Conservation (phyloP, 805 yeast genomes). For the Wickerhamia fluorescens region DNA sequence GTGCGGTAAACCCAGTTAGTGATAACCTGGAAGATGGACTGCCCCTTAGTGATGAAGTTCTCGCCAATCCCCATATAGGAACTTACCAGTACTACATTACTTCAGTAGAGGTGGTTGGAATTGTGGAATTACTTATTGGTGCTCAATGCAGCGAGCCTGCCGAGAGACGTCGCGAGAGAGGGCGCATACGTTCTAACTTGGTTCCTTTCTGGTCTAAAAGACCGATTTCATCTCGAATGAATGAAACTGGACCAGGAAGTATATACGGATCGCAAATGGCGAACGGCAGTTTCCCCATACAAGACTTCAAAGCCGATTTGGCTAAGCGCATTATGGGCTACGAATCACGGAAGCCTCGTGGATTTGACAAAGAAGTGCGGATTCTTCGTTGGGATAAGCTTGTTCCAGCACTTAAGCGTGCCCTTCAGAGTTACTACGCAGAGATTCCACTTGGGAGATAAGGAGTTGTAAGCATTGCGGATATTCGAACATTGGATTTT, state of each 20-base stretch:
- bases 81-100: conserved; percentile 45
- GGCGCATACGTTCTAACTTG: conserved; percentile 59
- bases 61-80: conserved; percentile 18
- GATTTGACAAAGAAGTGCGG: conserved; percentile 62
- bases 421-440: conserved; percentile 58
- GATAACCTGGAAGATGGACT: conserved; percentile 12
- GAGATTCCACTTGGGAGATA: too few relatives aligned
- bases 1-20: conserved; percentile 27
- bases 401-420: conserved; percentile 54
- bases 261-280: conserved; percentile 5
- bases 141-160: conserved; percentile 38
- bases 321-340: conserved; percentile 63
- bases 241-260: conserved; percentile 14
- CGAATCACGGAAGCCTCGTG: conserved; percentile 56
- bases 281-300: conserved; percentile 10
- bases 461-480: too few relatives aligned
- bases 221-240: conserved; percentile 44
- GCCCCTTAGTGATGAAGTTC: conserved; percentile 6
- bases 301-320: conserved; percentile 31
- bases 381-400: conserved; percentile 55
- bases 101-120: conserved; percentile 59
- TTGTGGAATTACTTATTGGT: conserved; percentile 56
- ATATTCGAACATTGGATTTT: too few relatives aligned
- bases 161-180: conserved; percentile 55
- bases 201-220: conserved; percentile 62